Conservation (phyloP, 345 rosid species). For the Hibiscus tridactylites region DNA sequence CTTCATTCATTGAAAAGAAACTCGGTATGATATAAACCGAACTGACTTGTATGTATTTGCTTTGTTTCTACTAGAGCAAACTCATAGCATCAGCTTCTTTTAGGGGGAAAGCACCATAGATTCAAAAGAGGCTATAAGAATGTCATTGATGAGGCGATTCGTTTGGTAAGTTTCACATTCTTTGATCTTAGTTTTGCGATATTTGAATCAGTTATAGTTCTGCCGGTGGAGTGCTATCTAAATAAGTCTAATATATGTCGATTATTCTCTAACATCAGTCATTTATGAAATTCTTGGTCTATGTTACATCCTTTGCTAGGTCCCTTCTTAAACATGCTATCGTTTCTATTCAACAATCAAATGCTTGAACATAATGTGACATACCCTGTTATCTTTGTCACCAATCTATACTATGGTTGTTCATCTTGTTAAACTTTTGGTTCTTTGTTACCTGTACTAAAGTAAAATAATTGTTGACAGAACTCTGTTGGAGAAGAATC, state of each 20-base stretch:
- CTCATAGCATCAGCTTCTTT: constrained; percentile 14
- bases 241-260: background rate
- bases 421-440: background rate
- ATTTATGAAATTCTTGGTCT: background rate
- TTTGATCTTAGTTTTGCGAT: background rate
- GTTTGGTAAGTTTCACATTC: constrained; percentile 54
- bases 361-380: background rate
- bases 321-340: background rate
- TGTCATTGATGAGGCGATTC: constrained; percentile 97
- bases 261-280: background rate
- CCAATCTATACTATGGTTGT: background rate
- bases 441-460: constrained; percentile 4
- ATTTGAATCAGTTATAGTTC: background rate
- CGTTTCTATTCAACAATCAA: background rate
- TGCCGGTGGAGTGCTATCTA: background rate
- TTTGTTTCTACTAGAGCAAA: background rate
- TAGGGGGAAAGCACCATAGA: constrained; percentile 93
- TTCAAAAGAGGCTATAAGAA: constrained; percentile 96
- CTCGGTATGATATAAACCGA: constrained; percentile 49
- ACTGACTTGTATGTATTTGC: background rate
- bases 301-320: background rate
- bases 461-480: constrained; percentile 28
- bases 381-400: background rate
- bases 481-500: constrained; percentile 81
- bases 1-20: constrained; percentile 77